Conservation (phyloP, 768 basidiomycete genomes). For the Rhodotorula kratochvilovae region DNA sequence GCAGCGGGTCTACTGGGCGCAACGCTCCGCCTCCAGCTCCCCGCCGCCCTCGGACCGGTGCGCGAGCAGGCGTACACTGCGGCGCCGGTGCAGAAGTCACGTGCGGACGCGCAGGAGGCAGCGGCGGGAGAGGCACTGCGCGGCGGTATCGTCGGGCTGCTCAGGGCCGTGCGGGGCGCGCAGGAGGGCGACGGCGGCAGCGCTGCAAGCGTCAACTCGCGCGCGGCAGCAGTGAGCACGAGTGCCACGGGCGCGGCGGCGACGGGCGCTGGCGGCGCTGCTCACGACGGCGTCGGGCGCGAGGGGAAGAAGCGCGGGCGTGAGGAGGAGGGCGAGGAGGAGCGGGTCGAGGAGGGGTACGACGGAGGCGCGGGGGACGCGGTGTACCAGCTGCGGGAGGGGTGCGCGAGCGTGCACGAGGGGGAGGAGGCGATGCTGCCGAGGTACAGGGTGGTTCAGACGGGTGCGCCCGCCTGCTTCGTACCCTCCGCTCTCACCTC, state of each 20-base stretch:
- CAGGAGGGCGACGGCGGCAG: too few species aligned
- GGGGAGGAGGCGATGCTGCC: not conserved
- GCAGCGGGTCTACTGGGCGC: constrained; percentile 18
- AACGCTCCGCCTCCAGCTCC: constrained; percentile 7
- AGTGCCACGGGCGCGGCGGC: not conserved
- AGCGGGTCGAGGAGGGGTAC: not conserved
- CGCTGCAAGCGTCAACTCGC: too few species aligned
- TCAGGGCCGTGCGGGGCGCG: not conserved
- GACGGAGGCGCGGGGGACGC: not conserved
- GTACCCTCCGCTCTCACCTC: not conserved
- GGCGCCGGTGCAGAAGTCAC: not conserved
- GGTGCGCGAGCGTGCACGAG: not conserved
- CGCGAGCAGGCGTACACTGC: not conserved
- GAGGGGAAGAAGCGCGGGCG: not conserved
- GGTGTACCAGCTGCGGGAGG: not conserved
- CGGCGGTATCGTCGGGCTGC: constrained; percentile 4
- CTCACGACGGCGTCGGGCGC: too few species aligned
- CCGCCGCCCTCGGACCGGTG: not conserved
- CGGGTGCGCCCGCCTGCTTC: not conserved
- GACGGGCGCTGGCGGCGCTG: not conserved
- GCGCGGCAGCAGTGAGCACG: too few species aligned
- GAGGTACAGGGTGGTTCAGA: not conserved
- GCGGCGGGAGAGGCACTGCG: not conserved
- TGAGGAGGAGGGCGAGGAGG: not conserved
- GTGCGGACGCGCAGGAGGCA: constrained; percentile 18